Evolutionary conservation across 2,329 filamentous ascomycete genomes (phyloP).

Genomic region (Fusarium devonianum): DNA sequence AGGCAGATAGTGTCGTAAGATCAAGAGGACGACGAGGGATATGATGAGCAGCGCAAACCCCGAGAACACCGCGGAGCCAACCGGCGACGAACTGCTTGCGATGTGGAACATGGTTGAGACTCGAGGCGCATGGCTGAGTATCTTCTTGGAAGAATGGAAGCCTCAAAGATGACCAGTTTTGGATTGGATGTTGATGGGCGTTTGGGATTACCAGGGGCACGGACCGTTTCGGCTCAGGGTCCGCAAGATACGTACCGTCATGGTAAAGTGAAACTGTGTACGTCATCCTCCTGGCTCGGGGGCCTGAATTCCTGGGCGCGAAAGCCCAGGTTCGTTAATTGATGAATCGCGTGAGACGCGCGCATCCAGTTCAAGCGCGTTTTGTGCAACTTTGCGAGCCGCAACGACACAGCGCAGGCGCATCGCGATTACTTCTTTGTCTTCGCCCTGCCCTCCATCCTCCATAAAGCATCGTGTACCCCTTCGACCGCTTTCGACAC

Average conservation of each 20-base stretch:
- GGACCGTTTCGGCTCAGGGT: conserved; percentile 28
- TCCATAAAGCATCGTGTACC: conserved; percentile 11
- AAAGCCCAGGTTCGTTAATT: conserved; percentile 25
- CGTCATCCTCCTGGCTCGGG: conserved; percentile 28
- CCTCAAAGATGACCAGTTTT: conserved; percentile 19
- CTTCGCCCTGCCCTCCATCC: not conserved
- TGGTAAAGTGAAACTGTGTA: too few species aligned
- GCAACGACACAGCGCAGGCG: conserved; percentile 10
- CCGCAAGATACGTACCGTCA: conserved; percentile 19
- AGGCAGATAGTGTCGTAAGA: conserved; percentile 89
- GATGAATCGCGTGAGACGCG: conserved; percentile 29
- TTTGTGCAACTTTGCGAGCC: conserved; percentile 10
- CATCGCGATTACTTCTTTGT: conserved; percentile 10
- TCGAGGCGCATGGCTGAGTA: conserved; percentile 41
- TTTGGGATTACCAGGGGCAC: conserved; percentile 36
- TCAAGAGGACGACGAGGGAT: conserved; percentile 78
- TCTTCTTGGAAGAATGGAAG: conserved; percentile 34
- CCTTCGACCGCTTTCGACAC: not conserved
- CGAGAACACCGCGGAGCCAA: conserved; percentile 83
- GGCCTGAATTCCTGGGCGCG: conserved; percentile 31
- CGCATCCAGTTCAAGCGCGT: not conserved
- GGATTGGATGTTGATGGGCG: conserved; percentile 22
- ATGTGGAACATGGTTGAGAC: conserved; percentile 59
- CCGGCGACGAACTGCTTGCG: conserved; percentile 64
- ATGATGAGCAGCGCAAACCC: conserved; percentile 75